A percentile compares a stretch with the other conserved stretches of the same genome.
phyloP scores from a whole-genome alignment of 257 asterid genomes.

The Plantago major region DNA sequence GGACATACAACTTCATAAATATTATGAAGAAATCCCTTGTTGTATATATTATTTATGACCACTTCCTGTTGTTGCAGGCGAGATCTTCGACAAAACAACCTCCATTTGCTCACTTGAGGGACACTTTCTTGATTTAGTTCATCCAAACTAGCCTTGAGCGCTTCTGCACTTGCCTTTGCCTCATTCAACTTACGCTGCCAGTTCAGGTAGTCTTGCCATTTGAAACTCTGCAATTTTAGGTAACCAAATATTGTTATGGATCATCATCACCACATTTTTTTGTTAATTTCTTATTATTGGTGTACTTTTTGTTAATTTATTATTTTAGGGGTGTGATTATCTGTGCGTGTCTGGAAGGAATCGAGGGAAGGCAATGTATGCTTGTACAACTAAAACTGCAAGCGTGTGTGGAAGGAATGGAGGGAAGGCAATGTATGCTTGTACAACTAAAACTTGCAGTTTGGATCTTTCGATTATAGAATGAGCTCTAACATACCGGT shows the following conservation, averaged over 20 bases:
- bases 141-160: slow-evolving; percentile 67
- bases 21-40: slow-evolving; percentile 62
- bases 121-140: slow-evolving; percentile 49
- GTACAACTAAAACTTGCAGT: too few relatives aligned
- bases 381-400: too few relatives aligned
- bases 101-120: slow-evolving; percentile 73
- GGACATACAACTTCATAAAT: slow-evolving; percentile 60
- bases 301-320: background rate
- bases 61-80: slow-evolving; percentile 58
- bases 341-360: too few relatives aligned
- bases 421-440: too few relatives aligned
- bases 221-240: slow-evolving; percentile 58
- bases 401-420: too few relatives aligned
- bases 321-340: background rate
- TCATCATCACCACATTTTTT: background rate
- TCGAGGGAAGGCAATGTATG: too few relatives aligned
- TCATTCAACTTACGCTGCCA: slow-evolving; percentile 81
- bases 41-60: slow-evolving; percentile 63
- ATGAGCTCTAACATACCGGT: too few relatives aligned
- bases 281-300: background rate
- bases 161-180: slow-evolving; percentile 86
- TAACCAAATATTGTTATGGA: background rate
- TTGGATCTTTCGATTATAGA: too few relatives aligned
- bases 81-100: slow-evolving; percentile 66
- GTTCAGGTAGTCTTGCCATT: slow-evolving; percentile 83